Percentiles rank a stretch among this genome's conserved stretches.
Evolutionary conservation across 2,329 filamentous ascomycete species (phyloP).

Genomic region (Alternaria metachromatica): DNA sequence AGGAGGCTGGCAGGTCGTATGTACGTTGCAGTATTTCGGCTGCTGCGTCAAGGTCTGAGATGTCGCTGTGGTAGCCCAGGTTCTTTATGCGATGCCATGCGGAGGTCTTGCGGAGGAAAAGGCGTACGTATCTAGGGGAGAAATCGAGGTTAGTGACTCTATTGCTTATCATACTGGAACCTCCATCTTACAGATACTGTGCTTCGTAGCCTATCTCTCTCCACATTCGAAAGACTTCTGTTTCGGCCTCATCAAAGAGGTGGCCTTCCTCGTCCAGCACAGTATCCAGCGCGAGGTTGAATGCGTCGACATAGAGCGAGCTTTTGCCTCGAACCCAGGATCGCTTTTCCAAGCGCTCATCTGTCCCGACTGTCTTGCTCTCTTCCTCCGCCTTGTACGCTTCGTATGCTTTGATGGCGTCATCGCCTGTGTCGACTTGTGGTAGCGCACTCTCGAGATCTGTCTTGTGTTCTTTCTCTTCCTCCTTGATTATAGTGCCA

Average conservation of each 20-base stretch:
- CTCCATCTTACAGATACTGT: constrained; percentile 78
- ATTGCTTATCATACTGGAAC: background rate
- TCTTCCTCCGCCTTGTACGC: constrained; percentile 65
- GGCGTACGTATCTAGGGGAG: constrained; percentile 76
- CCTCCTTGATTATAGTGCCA: constrained; percentile 38
- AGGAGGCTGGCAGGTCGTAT: constrained; percentile 61
- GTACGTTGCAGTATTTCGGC: constrained; percentile 68
- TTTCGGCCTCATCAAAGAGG: constrained; percentile 82
- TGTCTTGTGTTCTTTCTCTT: constrained; percentile 57
- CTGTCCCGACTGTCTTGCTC: constrained; percentile 47
- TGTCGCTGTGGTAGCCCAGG: constrained; percentile 81
- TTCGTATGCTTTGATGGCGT: constrained; percentile 83
- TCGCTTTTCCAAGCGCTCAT: constrained; percentile 61
- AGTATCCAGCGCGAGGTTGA: constrained; percentile 88
- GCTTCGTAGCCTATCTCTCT: constrained; percentile 76
- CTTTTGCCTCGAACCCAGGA: constrained; percentile 78
- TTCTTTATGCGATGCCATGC: constrained; percentile 85
- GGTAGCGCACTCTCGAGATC: constrained; percentile 77
- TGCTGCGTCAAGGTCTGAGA: constrained; percentile 73
- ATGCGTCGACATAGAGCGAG: constrained; percentile 96
- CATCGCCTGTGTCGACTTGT: constrained; percentile 66
- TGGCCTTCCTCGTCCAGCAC: constrained; percentile 89
- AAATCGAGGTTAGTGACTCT: background rate
- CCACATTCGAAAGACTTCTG: constrained; percentile 79
- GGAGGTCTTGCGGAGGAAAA: constrained; percentile 91